Evolutionary conservation across 2,329 filamentous ascomycete species (phyloP).

Genomic region (Teratosphaeria nubilosa): DNA sequence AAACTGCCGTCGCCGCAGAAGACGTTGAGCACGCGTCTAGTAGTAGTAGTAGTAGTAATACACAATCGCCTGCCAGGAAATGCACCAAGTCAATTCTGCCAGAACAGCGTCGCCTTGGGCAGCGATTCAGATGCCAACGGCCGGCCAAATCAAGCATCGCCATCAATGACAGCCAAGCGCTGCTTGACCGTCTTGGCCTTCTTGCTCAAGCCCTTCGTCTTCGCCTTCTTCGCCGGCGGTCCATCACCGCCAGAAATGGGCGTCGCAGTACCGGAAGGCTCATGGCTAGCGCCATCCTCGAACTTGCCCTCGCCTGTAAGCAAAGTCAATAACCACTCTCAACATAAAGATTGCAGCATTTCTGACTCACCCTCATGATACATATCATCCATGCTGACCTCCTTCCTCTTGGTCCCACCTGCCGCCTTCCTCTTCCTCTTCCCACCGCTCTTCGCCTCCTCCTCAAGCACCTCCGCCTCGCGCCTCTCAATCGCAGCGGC

Average conservation of each 20-base stretch:
- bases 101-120: background rate
- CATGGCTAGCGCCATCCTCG: constrained; percentile 75
- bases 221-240: constrained; percentile 47
- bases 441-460: constrained; percentile 50
- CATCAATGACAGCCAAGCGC: constrained; percentile 39
- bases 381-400: constrained; percentile 79
- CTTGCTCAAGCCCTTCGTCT: constrained; percentile 32
- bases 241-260: constrained; percentile 48
- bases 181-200: constrained; percentile 44
- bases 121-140: background rate
- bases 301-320: constrained; percentile 83
- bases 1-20: background rate
- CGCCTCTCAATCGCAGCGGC: constrained; percentile 87
- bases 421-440: constrained; percentile 39
- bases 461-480: constrained; percentile 70
- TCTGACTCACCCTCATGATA: constrained; percentile 85
- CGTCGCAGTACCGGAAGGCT: constrained; percentile 77
- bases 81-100: background rate
- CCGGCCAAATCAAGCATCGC: constrained; percentile 13
- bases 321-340: constrained; percentile 5
- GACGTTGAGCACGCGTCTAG: background rate
- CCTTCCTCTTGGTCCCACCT: constrained; percentile 46
- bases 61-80: background rate
- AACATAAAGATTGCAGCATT: background rate
- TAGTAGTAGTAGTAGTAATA: background rate